Percentiles rank a stretch among this genome's conserved stretches.
These are phyloP conservation scores for Petunia axillaris DNA, from an alignment of 257 asterid genomes.

Conservation along the genomic window DNA sequence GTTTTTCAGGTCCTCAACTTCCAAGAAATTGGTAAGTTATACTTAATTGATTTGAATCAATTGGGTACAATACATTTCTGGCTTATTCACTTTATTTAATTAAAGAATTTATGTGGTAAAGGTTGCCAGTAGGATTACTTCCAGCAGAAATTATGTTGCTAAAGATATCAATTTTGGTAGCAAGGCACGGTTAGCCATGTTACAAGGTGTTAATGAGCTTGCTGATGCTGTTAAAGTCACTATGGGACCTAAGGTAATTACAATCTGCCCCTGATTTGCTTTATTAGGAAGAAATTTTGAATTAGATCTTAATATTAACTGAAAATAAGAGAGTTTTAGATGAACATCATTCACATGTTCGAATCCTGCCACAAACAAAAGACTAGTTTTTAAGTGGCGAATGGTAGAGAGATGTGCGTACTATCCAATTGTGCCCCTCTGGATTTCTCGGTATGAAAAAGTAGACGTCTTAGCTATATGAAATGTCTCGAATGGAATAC, in stretches of 20 bases:
- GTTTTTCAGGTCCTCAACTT: constrained; percentile 66
- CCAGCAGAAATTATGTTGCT: constrained; percentile 78
- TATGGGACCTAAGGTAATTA: constrained; percentile 90
- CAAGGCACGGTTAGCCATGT: constrained; percentile 80
- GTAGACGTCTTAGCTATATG: background rate
- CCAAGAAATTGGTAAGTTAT: constrained; percentile 54
- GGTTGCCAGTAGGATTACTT: constrained; percentile 53
- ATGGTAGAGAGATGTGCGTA: too few relatives aligned
- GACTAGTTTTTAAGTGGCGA: too few relatives aligned
- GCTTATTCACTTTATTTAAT: background rate
- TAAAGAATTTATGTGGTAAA: constrained; percentile 35
- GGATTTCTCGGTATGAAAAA: background rate
- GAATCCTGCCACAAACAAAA: too few relatives aligned
- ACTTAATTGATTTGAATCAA: background rate
- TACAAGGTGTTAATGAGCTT: constrained; percentile 84
- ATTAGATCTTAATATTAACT: background rate
- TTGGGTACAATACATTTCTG: constrained; percentile 19
- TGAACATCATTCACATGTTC: too few relatives aligned
- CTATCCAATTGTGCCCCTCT: too few relatives aligned
- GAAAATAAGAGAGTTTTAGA: background rate
- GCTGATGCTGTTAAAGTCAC: constrained; percentile 96
- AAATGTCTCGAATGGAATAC: background rate
- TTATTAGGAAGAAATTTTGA: background rate
- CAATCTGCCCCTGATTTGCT: background rate
- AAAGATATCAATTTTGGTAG: constrained; percentile 77